Evolutionary conservation across 352 stramenopile genomes (phyloP), one percentile per base, ranked within the genome.

Genomic region (Phytophthora sansomeana): DNA sequence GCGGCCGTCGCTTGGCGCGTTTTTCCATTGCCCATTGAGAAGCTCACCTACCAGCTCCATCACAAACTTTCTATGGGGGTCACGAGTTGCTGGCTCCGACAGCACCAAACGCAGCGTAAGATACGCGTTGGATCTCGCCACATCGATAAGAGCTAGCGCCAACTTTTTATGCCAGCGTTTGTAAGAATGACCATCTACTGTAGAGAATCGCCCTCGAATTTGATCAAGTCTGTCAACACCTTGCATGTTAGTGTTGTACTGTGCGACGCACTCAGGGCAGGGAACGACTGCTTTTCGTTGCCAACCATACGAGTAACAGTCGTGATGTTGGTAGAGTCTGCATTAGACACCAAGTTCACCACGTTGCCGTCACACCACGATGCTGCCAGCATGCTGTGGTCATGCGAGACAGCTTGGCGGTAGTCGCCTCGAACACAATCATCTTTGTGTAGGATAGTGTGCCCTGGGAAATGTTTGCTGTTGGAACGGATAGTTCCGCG

Each of bases 301-400:
- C 49, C 49, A 21, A 56, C 33, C 32, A 46, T 44, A 4, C 33
- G 19, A 7, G 19, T 46, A 11, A 56, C 49, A 30, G 49, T 56
- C 1, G 47, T 29, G 19, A 36, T 4, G 3, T 43, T 36, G 1
- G 51, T 28, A 14, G 51, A 19, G 24, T 59, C 51, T 19, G 38
- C 47, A 30, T 49, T 59, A n/a, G 51, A 59, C 5, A 44, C 33
- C 16, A 56, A 14, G 16, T 43, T 47, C 1, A 56, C 49, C n/a
- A 56, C n/a, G 4, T 28, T 53, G 30, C 41, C 42, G 14, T 53
- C 54, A 11, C 32, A 53, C 54, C 29, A 62, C 8, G 54, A 49
- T 9, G 54, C 54, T 5, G 42, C 42, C 11, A 62, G n/a, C 30
- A 62, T 62, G 26, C 30, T 47, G 42, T 53, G 54, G 16, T 62